Conservation (phyloP, 306 rosid genomes). For the Cicer judaicum region DNA sequence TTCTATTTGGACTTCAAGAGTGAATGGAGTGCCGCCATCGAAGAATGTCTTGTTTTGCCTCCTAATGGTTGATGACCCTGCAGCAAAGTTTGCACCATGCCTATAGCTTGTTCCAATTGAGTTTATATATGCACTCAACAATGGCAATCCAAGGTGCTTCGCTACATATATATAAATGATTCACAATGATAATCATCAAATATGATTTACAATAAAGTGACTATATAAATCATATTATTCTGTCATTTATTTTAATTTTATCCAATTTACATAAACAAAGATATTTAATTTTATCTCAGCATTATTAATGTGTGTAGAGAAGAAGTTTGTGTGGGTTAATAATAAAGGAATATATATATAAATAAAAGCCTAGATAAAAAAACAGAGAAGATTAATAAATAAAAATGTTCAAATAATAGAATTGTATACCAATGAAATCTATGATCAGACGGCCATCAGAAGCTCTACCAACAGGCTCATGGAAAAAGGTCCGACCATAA, state of each 20-base stretch:
- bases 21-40: conserved; percentile 68
- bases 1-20: conserved; percentile 64
- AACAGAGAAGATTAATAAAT: too few species aligned
- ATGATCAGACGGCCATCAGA: conserved; percentile 77
- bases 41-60: conserved; percentile 60
- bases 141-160: conserved; percentile 56
- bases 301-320: too few species aligned
- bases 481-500: conserved; percentile 68
- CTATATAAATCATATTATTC: too few species aligned
- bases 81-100: conserved; percentile 89
- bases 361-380: too few species aligned
- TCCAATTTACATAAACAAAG: too few species aligned
- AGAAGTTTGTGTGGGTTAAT: too few species aligned
- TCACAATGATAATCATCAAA: not conserved
- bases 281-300: too few species aligned
- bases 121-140: conserved; percentile 66
- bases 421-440: conserved; percentile 66
- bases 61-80: conserved; percentile 73
- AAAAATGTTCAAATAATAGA: not conserved
- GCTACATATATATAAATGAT: conserved; percentile 52
- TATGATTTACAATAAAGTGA: too few species aligned
- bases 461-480: conserved; percentile 61
- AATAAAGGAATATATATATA: too few species aligned
- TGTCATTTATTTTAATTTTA: too few species aligned
- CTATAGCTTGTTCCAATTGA: conserved; percentile 73